Percentiles rank a stretch among this genome's conserved stretches.
Evolutionary conservation across 2,329 filamentous ascomycete genomes (phyloP).

Genomic region (Akanthomyces muscarius): DNA sequence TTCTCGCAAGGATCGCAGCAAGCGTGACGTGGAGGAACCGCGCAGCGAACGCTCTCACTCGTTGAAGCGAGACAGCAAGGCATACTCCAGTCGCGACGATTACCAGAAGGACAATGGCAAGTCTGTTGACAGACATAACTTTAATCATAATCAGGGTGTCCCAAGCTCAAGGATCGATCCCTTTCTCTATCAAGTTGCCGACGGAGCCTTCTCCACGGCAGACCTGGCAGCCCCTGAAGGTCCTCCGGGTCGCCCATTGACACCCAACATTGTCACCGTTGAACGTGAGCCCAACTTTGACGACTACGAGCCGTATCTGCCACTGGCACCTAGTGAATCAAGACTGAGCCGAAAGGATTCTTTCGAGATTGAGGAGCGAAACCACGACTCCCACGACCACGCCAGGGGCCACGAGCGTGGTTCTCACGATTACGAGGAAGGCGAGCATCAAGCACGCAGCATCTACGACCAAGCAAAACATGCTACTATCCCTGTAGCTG

Average conservation of each 20-base stretch:
- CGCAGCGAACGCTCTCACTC: constrained; percentile 25
- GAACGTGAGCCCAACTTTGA: constrained; percentile 51
- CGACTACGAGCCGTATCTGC: constrained; percentile 30
- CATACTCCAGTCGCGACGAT: constrained; percentile 26
- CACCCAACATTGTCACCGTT: constrained; percentile 50
- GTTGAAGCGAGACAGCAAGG: constrained; percentile 24
- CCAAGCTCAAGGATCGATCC: constrained; percentile 44
- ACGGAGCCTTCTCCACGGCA: constrained; percentile 49
- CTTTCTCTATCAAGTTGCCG: constrained; percentile 54
- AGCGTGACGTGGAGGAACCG: constrained; percentile 29
- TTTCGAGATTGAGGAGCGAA: constrained; percentile 39
- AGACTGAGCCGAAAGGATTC: constrained; percentile 48
- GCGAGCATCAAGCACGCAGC: constrained; percentile 41
- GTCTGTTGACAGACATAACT: constrained; percentile 18
- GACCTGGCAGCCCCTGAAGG: constrained; percentile 34
- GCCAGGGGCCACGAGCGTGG: constrained; percentile 23
- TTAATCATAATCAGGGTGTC: constrained; percentile 22
- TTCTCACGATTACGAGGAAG: constrained; percentile 31
- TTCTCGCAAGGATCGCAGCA: constrained; percentile 27
- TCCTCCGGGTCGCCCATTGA: constrained; percentile 41
- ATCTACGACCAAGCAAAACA: constrained; percentile 45
- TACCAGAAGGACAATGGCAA: constrained; percentile 28
- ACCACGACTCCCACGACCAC: constrained; percentile 22
- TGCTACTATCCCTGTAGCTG: constrained; percentile 45
- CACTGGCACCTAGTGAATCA: constrained; percentile 26